A percentile compares a stretch with the other conserved stretches of the same genome.
Evolutionary conservation across 306 rosid species (phyloP).

Genomic region (Rubus parviflorus): DNA sequence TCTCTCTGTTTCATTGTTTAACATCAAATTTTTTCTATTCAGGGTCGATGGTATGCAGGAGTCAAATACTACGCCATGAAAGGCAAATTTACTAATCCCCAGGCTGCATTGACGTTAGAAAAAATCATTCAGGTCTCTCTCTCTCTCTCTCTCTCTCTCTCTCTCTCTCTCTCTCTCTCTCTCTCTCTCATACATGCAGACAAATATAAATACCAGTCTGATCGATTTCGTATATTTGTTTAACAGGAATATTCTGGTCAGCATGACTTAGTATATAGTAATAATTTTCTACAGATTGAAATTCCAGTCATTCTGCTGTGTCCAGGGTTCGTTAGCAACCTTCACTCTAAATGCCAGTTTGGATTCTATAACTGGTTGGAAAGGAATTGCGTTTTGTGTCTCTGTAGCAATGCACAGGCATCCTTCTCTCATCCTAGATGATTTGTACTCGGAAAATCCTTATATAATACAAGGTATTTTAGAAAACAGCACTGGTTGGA

Average conservation of each 20-base stretch:
- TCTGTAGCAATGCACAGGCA: too few species aligned
- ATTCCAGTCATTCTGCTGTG: neutral
- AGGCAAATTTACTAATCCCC: neutral
- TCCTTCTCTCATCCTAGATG: neutral
- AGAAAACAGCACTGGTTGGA: neutral
- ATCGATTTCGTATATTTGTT: too few species aligned
- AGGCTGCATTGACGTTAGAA: neutral
- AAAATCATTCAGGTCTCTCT: neutral
- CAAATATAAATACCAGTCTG: too few species aligned
- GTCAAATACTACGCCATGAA: neutral
- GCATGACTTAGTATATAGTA: neutral
- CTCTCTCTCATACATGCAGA: neutral
- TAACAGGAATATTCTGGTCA: neutral
- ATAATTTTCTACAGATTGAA: neutral
- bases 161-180: too few species aligned
- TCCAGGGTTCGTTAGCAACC: neutral
- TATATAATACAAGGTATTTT: rapidly evolving
- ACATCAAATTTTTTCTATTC: too few species aligned
- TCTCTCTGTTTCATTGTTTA: neutral
- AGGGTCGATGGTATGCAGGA: neutral
- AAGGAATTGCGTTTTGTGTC: neutral
- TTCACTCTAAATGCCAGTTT: neutral
- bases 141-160: neutral
- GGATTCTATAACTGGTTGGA: neutral
- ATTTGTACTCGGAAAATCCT: neutral